Evolutionary conservation across 2,329 filamentous ascomycete genomes (phyloP).

Genomic region (Botrytis squamosa): DNA sequence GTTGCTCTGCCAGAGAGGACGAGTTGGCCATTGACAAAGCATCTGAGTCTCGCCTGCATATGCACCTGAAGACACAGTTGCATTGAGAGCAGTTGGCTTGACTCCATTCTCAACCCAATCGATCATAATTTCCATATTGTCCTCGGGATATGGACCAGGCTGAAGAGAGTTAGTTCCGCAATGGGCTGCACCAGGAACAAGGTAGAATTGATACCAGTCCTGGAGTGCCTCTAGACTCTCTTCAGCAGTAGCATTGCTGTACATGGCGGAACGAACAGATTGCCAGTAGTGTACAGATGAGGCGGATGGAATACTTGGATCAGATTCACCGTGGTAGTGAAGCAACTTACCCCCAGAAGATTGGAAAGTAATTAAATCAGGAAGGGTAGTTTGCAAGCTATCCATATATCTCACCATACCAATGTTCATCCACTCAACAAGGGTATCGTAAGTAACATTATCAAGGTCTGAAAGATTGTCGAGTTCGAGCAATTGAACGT

Average conservation of each 20-base stretch:
- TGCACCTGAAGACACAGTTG: constrained; percentile 38
- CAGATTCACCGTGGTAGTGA: constrained; percentile 58
- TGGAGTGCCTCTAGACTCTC: constrained; percentile 45
- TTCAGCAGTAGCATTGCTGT: constrained; percentile 42
- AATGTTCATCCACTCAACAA: constrained; percentile 53
- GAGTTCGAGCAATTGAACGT: constrained; percentile 43
- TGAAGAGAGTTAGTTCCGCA: constrained; percentile 48
- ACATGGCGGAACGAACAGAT: constrained; percentile 52
- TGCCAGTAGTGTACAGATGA: constrained; percentile 57
- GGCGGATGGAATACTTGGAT: constrained; percentile 51
- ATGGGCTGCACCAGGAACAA: constrained; percentile 54
- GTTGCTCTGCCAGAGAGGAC: constrained; percentile 37
- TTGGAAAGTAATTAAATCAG: constrained; percentile 52
- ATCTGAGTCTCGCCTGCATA: constrained; percentile 40
- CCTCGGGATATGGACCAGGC: constrained; percentile 44
- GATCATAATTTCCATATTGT: constrained; percentile 68
- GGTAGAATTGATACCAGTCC: constrained; percentile 56
- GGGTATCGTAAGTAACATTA: constrained; percentile 54
- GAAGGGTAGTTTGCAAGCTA: constrained; percentile 52
- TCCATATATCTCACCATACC: constrained; percentile 51
- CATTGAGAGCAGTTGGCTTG: constrained; percentile 41
- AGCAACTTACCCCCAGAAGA: constrained; percentile 53
- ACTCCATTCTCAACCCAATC: constrained; percentile 63
- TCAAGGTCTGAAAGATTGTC: constrained; percentile 46
- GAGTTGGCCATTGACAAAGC: constrained; percentile 44